Percentiles rank a stretch among this genome's conserved stretches.
These are phyloP conservation scores for Polyplosphaeria fusca DNA, from an alignment of 495 filamentous ascomycete species.

Conservation along the genomic window DNA sequence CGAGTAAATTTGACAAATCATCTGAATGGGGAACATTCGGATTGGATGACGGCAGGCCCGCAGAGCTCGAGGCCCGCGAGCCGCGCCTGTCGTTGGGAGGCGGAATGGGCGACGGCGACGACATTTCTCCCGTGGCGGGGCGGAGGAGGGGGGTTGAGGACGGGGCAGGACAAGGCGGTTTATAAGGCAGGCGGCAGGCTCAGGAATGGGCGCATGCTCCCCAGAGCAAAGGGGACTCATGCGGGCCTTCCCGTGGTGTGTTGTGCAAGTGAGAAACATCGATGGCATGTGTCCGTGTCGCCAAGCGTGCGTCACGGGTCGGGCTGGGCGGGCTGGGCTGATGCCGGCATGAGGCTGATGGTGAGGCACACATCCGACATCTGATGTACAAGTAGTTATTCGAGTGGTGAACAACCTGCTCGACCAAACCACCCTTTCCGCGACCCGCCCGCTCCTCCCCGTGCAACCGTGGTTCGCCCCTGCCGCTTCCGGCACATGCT, in stretches of 20 bases:
- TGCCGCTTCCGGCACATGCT: slow-evolving; percentile 1
- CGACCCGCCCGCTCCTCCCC: too few relatives aligned
- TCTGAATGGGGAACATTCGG: slow-evolving; percentile 13
- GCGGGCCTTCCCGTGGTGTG: slow-evolving; percentile 5
- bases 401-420: background rate
- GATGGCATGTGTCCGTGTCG: slow-evolving; percentile 8
- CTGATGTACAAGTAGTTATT: background rate
- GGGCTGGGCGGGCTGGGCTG: background rate
- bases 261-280: slow-evolving; percentile 25
- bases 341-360: too few relatives aligned
- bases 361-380: background rate
- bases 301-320: background rate
- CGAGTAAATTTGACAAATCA: slow-evolving; percentile 23
- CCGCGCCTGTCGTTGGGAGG: slow-evolving; percentile 25
- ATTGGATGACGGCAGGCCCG: background rate
- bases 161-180: background rate
- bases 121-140: slow-evolving; percentile 16
- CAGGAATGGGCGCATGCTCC: slow-evolving; percentile 19
- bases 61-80: slow-evolving; percentile 26
- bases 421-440: background rate
- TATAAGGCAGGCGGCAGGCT: slow-evolving; percentile 9
- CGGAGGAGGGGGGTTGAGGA: background rate
- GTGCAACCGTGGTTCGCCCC: background rate
- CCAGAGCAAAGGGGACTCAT: background rate
- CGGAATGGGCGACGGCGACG: slow-evolving; percentile 30